Evolutionary conservation across 768 basidiomycete species (phyloP), one percentile per base, ranked within the genome.

Genomic region (Amanita molliuscula): DNA sequence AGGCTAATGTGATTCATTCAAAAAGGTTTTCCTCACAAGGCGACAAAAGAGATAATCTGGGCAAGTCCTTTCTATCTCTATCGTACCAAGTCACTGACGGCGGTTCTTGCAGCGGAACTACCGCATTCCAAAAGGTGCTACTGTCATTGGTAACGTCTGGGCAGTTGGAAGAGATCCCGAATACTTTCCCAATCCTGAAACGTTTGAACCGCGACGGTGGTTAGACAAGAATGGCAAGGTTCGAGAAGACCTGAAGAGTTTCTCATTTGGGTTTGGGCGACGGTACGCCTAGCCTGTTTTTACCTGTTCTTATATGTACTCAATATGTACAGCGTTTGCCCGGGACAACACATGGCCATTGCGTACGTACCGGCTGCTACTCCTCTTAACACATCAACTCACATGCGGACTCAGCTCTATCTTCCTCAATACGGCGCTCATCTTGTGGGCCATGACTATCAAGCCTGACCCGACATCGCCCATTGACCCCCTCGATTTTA

Each of bases 391-490:
- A 2, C 3, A 8, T 46, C 18, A 44, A 47, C 23, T 25, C 6
- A n/a, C 38, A 6, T 26, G 25, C 1, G 7, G 8, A 6, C 16
- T 6, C 48, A 74, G 81, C 4, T 85, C 83, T 6, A 62, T 86
- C 2, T 82, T 81, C 56, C 67, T 86, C 54, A 85, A 81, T 51
- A 74, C 78, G 0, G 80, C 80, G 0, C 68, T 83, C 11, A 64
- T 81, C 1, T 61, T 82, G 29, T 85, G 82, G 81, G 77, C 82
- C 0, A 85, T 86, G 69, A 69, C 62, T 1, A 67, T 88, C 20
- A 66, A 65, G 3, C 58, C 74, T 25, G 77, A 82, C 55, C 73
- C 76, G 0, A 56, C 62, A 0, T 62, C 67, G 2, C 79, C 81
- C 0, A 82, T 87, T 47, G 77, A 88, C 56, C 70, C 71, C 7